Evolutionary conservation across 2,329 filamentous ascomycete species (phyloP), one percentile per base, ranked within the genome.

Genomic region (Magnaporthiopsis poae): DNA sequence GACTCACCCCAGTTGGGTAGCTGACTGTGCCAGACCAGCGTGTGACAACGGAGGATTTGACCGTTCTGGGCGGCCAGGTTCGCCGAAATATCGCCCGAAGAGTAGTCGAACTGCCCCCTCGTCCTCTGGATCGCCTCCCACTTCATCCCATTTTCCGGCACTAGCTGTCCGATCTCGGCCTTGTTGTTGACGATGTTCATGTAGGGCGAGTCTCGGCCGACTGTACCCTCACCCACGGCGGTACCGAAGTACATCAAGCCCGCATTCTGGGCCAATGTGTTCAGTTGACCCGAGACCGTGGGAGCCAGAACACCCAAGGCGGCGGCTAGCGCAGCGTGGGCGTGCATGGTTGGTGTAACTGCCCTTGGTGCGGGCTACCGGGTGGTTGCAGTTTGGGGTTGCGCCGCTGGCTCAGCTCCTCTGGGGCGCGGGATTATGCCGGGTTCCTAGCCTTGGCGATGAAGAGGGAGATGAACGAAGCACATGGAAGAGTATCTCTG

Each of bases 31-130:
- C 81, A 83, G 52, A 80, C 77, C n/a, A 82, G 72, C 64, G 81
- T 87, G 72, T 91, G 88, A 74, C 88, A 90, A 66, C 88, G 80
- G 64, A 89, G 72, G 35, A 85, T 70, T 74, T 84, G 80, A 35
- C 72, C 68, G 64, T 77, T 74, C 52, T 71, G 70, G 39, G 70
- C 71, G 8, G 76, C 76, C 60, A 77, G 72, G 60, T 75, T 69
- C 60, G 76, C 69, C 39, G 78, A 73, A 18, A 74, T 72, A 31
- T 85, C 80, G 52, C 80, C 83, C 2, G 77, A 75, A 9, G 79
- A 80, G 72, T 78, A 86, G 71, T 81, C 81, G 77, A 86, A 87
- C 64, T 77, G 74, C 62, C 77, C 77, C 64, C 29, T 35, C 13
- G 27, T 29, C 3, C 18, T 12, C 64, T 60, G 21, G 56, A 33